These are phyloP conservation scores for Wickerhamomyces sp. DNA, from an alignment of 1,139 yeast species.

Conservation along the genomic window DNA sequence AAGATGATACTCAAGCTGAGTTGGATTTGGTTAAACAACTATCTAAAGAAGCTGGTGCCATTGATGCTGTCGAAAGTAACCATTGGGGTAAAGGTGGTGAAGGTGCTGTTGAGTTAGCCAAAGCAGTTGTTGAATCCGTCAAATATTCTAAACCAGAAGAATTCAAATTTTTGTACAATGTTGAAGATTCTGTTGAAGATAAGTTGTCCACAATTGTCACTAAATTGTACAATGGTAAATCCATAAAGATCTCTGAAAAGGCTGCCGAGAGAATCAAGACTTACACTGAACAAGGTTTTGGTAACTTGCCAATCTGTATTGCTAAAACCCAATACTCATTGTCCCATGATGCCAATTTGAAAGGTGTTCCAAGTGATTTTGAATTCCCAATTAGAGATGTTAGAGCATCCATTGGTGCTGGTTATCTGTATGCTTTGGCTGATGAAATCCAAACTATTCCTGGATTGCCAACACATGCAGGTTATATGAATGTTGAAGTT, in stretches of 20 bases:
- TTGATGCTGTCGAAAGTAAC: conserved; percentile 67
- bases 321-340: conserved; percentile 83
- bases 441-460: conserved; percentile 85
- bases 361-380: conserved; percentile 79
- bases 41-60: conserved; percentile 70
- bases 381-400: conserved; percentile 78
- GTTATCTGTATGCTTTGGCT: conserved; percentile 76
- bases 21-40: conserved; percentile 57
- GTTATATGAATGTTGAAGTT: conserved; percentile 81
- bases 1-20: conserved; percentile 67
- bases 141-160: conserved; percentile 31
- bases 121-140: conserved; percentile 63
- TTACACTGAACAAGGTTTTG: conserved; percentile 68
- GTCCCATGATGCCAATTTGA: conserved; percentile 75
- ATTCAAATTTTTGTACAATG: conserved; percentile 58
- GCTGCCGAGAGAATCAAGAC: conserved; percentile 65
- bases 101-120: conserved; percentile 67
- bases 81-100: conserved; percentile 83
- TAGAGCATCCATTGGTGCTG: conserved; percentile 79
- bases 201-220: conserved; percentile 62
- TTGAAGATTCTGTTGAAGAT: conserved; percentile 55
- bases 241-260: conserved; percentile 59
- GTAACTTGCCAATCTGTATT: conserved; percentile 71
- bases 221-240: conserved; percentile 74
- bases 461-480: conserved; percentile 78